Evolutionary conservation across 441 rosid species (phyloP).

Genomic region (Sinapis alba): DNA sequence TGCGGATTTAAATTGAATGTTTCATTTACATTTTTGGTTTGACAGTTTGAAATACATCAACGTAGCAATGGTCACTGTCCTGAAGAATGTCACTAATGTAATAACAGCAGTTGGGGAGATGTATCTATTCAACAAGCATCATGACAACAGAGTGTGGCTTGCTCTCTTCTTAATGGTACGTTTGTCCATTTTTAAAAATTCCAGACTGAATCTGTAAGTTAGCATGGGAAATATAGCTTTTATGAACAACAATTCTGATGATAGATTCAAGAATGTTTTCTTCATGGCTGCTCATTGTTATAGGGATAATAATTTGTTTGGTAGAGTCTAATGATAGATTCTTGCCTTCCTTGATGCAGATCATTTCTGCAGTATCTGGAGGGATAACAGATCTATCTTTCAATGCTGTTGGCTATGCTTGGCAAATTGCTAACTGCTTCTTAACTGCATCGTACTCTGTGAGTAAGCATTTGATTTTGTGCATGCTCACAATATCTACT

Average conservation of each 20-base stretch:
- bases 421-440: constrained; percentile 94
- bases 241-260: not conserved
- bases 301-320: not conserved
- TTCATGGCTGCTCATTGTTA: not conserved
- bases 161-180: constrained; percentile 97
- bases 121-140: constrained; percentile 92
- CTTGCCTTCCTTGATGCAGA: constrained; percentile 49
- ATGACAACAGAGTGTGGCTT: constrained; percentile 93
- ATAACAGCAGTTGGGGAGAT: constrained; percentile 95
- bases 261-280: not conserved
- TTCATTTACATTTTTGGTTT: constrained; percentile 10
- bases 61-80: constrained; percentile 98
- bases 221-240: not conserved
- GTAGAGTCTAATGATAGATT: not conserved
- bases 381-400: constrained; percentile 95
- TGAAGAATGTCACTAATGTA: constrained; percentile 98
- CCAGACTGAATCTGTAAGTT: not conserved
- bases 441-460: constrained; percentile 94
- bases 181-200: constrained; percentile 12
- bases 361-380: constrained; percentile 94
- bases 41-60: constrained; percentile 94
- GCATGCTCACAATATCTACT: not conserved
- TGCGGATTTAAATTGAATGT: not conserved
- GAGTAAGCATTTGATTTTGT: constrained; percentile 45
- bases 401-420: constrained; percentile 86